These are phyloP conservation scores for Cyclospora cayetanensis DNA, from an alignment of 169 alveolate species.

Conservation along the genomic window DNA sequence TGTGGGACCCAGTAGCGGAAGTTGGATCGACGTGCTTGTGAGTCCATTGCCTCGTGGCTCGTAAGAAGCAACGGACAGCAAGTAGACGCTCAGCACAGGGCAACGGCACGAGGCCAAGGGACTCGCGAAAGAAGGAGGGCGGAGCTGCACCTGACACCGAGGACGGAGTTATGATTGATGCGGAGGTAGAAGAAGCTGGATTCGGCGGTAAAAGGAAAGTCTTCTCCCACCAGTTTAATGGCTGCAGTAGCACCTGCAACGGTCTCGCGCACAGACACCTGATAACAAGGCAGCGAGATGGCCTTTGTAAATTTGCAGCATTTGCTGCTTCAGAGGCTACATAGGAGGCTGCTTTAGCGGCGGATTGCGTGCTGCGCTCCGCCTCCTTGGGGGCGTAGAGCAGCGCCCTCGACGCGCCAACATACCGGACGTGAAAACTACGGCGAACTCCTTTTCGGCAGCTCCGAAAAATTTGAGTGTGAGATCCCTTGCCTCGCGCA, in stretches of 20 bases:
- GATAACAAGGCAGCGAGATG: too few relatives aligned
- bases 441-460: conserved; percentile 61
- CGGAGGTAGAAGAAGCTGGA: conserved; percentile 71
- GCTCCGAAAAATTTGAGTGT: conserved; percentile 70
- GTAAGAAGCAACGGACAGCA: neutral
- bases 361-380: too few relatives aligned
- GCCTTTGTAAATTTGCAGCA: too few relatives aligned
- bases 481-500: conserved; percentile 73
- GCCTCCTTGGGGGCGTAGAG: too few relatives aligned
- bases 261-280: neutral
- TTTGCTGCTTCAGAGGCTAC: too few relatives aligned
- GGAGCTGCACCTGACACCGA: conserved; percentile 75
- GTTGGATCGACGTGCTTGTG: conserved; percentile 31
- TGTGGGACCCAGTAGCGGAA: neutral
- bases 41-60: neutral
- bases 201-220: conserved; percentile 70
- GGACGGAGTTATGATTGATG: conserved; percentile 77
- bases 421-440: conserved; percentile 74
- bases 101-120: neutral
- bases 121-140: neutral
- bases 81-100: neutral
- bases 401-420: neutral
- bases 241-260: conserved; percentile 78
- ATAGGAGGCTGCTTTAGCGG: too few relatives aligned
- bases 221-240: conserved; percentile 75